Evolutionary conservation across 345 rosid species (phyloP), one percentile per base, ranked within the genome.

Genomic region (Erodium maritimum): DNA sequence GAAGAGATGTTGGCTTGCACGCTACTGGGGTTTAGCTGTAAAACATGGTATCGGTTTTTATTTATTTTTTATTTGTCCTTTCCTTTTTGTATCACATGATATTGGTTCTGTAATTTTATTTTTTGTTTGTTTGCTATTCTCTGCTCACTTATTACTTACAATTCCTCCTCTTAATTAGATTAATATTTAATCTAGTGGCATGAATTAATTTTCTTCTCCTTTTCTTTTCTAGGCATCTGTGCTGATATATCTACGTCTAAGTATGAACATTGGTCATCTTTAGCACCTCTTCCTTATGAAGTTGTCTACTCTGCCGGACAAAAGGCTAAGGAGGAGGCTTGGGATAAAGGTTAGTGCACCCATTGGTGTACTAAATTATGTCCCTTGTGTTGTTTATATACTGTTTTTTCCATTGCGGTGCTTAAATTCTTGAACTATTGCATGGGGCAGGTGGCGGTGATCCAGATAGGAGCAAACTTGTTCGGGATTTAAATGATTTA

Each of bases 1-100:
- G 75, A 94, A 90, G 86, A 90, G 97, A 75, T 94, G 99, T 61
- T 94, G 99, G 97, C 97, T 94, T 76, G 97, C 99, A 65, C 91
- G 97, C 56, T 86, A 90, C 72, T 80, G 96, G 99, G 93, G 90
- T 51, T 76, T 94, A 64, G 96, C 96, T 60, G 90, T 82, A 18
- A 79, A 82, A 52, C 87, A 85, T 75, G 97, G 97, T 68, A 68
- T 50, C 29, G 17, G n/a, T 17, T 14, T 52, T 13, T 22, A 5
- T 29, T 29, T n/a, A 21, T 17, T 14, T 52, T 13, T 22, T 29
- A 5, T 29, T n/a, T 29, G 37, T 29, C 9, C 37, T 29, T 29
- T 5, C 37, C 37, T 29, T 42, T 51, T 10, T 51, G 6, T 17
- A 51, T 17, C 6, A 51, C 17, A 51, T 51, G 54, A 51, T 51